Base-by-base conservation (phyloP, 257 asterid genomes). In the Craterostigma plantagineum region DNA sequence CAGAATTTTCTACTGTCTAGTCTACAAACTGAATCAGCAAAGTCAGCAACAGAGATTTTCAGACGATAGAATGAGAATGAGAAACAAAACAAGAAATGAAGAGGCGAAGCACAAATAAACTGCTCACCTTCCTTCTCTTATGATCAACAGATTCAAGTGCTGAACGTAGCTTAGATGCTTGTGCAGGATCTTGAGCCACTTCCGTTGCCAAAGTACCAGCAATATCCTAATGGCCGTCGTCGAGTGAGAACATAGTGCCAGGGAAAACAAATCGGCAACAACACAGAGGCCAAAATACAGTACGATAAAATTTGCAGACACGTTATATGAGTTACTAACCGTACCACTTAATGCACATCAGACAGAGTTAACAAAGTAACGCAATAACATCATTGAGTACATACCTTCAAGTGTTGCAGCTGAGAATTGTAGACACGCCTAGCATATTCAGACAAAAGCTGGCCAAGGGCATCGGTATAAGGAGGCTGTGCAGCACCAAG, bases 121-220 rank as follows among this genome's bases (percentile, higher is more conserved):
- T 53, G 38, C 65, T 6, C 50, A 90, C 96, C 99, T 83, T 90
- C 54, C 81, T 68, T 75, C 99, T 72, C 91, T 90, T 90, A 79
- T 77, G 94, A 71, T 90, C 87, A 56, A 90, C 99, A 16, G 96
- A 80, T 61, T 90, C 99, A 42, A 90, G 80, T 58, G 96, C 99
- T 49, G 96, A 80, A 52, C 92, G 91, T 58, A 90, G 81, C 73
- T 90, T 90, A 47, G 96, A 76, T 46, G 79, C 99, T 63, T 90
- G 99, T 46, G 87, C 77, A 46, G 78, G 57, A 45, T 90, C 99
- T 56, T 72, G 92, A 12, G 99, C 95, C 48, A 73, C 62, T 71
- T 90, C 99, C 38, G 94, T 63, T 52, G 99, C 92, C 84, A 90
- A 69, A 62, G 99, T 90, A 62, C 94, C 93, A 0, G 96, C 95